Evolutionary conservation across 306 rosid genomes (phyloP).

Genomic region (Elaeagnus macrophylla): DNA sequence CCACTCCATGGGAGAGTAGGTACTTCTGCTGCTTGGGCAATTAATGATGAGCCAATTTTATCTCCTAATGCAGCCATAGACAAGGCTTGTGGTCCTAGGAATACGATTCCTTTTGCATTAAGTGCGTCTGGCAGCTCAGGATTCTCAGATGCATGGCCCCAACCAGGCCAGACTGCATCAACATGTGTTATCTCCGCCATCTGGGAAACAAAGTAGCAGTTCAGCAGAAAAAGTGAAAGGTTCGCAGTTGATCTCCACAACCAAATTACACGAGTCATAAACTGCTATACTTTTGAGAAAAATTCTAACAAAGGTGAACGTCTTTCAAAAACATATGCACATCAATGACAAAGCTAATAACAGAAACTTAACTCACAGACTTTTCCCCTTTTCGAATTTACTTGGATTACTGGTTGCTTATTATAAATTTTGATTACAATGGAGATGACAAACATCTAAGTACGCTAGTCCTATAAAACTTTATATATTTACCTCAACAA

Average conservation of each 20-base stretch:
- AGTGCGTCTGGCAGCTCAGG: constrained; percentile 98
- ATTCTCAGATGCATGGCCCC: constrained; percentile 99
- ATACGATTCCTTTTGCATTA: constrained; percentile 73
- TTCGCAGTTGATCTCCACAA: background rate
- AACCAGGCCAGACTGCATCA: constrained; percentile 99
- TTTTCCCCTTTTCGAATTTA: background rate
- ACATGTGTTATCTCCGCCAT: constrained; percentile 94
- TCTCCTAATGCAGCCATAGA: constrained; percentile 99
- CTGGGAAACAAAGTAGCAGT: constrained; percentile 34
- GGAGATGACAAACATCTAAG: background rate
- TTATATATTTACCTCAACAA: constrained; percentile 67
- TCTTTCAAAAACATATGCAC: too few relatives aligned
- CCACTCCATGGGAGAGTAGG: constrained; percentile 99
- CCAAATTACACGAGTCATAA: background rate
- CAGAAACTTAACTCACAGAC: too few relatives aligned
- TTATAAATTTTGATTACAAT: background rate
- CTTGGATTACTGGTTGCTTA: background rate
- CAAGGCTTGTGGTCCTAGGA: constrained; percentile 89
- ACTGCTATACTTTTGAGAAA: background rate
- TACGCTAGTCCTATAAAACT: constrained; percentile 3
- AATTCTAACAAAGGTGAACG: background rate
- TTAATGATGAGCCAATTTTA: constrained; percentile 96
- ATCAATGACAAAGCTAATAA: too few relatives aligned
- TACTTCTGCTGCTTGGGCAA: constrained; percentile 95
- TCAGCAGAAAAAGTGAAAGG: constrained; percentile 8